Conservation (phyloP, 1,139 yeast genomes). For the Ogataea hybrid region DNA sequence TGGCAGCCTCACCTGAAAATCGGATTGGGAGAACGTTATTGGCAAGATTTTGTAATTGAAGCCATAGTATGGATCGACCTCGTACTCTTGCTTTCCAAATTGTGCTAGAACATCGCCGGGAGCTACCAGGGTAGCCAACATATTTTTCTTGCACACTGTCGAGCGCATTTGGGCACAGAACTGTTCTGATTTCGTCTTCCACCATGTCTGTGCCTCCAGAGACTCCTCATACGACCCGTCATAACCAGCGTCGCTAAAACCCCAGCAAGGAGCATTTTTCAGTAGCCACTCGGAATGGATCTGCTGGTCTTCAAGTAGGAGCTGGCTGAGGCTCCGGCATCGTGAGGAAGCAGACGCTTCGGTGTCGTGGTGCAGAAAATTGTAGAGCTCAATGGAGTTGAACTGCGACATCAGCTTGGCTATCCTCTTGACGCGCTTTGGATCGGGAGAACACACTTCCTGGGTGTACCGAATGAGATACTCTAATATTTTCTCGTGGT, state of each 20-base stretch:
- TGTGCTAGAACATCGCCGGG: constrained; percentile 11
- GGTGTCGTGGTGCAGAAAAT: constrained; percentile 40
- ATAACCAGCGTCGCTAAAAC: constrained; percentile 23
- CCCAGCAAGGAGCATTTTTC: constrained; percentile 37
- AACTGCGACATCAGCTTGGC: constrained; percentile 43
- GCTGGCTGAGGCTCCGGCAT: constrained; percentile 38
- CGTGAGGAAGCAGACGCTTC: constrained; percentile 44
- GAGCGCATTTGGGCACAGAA: constrained; percentile 34
- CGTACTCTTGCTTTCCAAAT: constrained; percentile 6
- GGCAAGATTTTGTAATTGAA: constrained; percentile 34
- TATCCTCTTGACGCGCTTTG: constrained; percentile 29
- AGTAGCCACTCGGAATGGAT: constrained; percentile 38
- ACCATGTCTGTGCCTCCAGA: constrained; percentile 34
- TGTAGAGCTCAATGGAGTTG: constrained; percentile 43
- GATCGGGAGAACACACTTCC: constrained; percentile 29
- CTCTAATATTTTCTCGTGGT: constrained; percentile 33
- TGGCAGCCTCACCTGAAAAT: constrained; percentile 20
- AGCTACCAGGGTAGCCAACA: constrained; percentile 36
- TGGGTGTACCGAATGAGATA: constrained; percentile 27
- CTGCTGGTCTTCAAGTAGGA: constrained; percentile 37
- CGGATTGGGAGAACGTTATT: constrained; percentile 13
- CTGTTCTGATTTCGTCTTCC: constrained; percentile 38
- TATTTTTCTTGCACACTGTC: constrained; percentile 31
- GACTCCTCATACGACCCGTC: constrained; percentile 33
- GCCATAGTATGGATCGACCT: constrained; percentile 12